These are phyloP conservation scores for Vitis vinifera DNA, from an alignment of 164 flowering plant species.

Conservation along the genomic window DNA sequence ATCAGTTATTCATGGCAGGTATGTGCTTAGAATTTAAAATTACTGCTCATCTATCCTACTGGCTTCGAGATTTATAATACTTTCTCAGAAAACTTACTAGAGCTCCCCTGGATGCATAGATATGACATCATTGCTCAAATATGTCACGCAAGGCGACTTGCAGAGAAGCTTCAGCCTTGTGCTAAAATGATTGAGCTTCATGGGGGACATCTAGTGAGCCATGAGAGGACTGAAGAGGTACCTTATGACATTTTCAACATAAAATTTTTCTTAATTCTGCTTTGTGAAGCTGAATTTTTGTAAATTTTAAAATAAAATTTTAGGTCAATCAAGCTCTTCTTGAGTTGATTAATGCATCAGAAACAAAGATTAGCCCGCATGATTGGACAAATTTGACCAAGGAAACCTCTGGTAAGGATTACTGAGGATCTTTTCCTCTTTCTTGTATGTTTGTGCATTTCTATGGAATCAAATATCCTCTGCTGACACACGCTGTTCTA, in stretches of 20 bases:
- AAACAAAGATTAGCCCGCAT: slow-evolving; percentile 39
- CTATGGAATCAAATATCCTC: neutral
- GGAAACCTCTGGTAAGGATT: slow-evolving; percentile 43
- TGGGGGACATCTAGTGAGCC: slow-evolving; percentile 95
- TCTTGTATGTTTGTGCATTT: neutral
- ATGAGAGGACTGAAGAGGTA: slow-evolving; percentile 92
- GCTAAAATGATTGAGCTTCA: slow-evolving; percentile 88
- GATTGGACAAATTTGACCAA: slow-evolving; percentile 78
- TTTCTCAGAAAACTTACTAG: slow-evolving; percentile 1
- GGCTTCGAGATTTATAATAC: neutral
- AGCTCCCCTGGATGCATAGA: slow-evolving; percentile 33
- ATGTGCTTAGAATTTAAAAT: neutral
- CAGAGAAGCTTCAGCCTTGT: slow-evolving; percentile 71
- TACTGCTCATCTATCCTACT: neutral
- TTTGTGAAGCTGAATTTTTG: neutral
- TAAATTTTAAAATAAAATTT: slow-evolving; percentile 8
- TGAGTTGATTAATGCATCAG: slow-evolving; percentile 78
- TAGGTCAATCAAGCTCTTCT: slow-evolving; percentile 90
- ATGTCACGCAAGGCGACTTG: slow-evolving; percentile 71
- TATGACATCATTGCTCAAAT: slow-evolving; percentile 86
- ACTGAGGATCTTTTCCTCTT: neutral
- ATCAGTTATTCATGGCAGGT: slow-evolving; percentile 98
- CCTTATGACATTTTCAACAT: neutral
- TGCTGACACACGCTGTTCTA: neutral
- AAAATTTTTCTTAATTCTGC: neutral